Conservation (phyloP, 176 grass and related monocot genomes). For the Bolboschoenus planiculmis region DNA sequence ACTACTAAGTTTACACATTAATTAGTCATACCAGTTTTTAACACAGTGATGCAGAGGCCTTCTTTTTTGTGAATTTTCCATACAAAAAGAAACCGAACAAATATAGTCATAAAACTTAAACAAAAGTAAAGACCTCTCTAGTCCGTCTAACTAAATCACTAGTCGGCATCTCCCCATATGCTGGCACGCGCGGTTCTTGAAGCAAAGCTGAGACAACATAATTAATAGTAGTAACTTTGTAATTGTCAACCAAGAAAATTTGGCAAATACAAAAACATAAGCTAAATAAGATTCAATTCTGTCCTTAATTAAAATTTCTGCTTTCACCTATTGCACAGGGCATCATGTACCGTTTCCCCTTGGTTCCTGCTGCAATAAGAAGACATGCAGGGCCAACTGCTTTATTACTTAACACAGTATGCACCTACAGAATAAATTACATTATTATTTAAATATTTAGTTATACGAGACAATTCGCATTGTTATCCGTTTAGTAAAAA, state of each 20-base stretch:
- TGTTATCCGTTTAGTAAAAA: not conserved
- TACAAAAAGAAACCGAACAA: not conserved
- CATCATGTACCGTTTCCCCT: constrained; percentile 97
- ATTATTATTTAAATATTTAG: not conserved
- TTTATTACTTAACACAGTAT: constrained; percentile 73
- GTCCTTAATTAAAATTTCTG: not conserved
- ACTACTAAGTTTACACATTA: not conserved
- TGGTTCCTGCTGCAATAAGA: constrained; percentile 88
- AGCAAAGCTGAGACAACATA: constrained; percentile 58
- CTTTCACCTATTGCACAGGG: constrained; percentile 72
- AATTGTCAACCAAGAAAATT: constrained; percentile 13
- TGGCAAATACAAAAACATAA: constrained; percentile 5
- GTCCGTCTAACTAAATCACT: constrained; percentile 86
- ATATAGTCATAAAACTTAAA: constrained; percentile 9
- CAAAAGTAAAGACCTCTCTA: constrained; percentile 51
- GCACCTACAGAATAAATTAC: constrained; percentile 44
- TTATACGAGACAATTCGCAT: not conserved
- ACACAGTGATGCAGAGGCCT: not conserved
- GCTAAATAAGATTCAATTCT: not conserved
- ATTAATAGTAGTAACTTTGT: constrained; percentile 25
- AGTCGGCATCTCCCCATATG: constrained; percentile 75
- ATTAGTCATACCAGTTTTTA: not conserved
- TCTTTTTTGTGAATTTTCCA: not conserved
- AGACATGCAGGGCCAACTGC: constrained; percentile 84
- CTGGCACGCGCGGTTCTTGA: constrained; percentile 81